A percentile compares a stretch with the other conserved stretches of the same genome.
These are phyloP conservation scores for Chionographis japonica DNA, from an alignment of 106 monocot genomes.

Conservation along the genomic window DNA sequence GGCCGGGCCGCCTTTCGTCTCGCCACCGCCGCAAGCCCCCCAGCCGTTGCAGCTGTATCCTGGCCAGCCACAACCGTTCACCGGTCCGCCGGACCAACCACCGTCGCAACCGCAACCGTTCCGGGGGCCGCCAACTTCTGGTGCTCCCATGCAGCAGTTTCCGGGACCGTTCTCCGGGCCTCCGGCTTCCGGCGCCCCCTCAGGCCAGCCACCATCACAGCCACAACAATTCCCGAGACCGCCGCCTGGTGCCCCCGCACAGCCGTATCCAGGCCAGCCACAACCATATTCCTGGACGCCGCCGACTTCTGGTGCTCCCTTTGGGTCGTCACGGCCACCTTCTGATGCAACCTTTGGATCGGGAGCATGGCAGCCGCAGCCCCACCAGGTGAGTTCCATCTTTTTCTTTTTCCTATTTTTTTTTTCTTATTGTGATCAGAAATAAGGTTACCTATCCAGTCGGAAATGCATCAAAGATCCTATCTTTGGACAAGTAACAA, in stretches of 20 bases:
- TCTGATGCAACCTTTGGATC: constrained; percentile 35
- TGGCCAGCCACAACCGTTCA: constrained; percentile 7
- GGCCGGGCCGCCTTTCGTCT: not conserved
- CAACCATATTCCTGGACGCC: not conserved
- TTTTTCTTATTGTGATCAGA: not conserved
- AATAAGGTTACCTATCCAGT: not conserved
- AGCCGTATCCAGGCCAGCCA: constrained; percentile 3
- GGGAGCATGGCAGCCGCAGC: constrained; percentile 23
- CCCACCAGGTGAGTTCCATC: constrained; percentile 18
- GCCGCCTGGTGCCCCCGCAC: not conserved
- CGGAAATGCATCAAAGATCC: not conserved
- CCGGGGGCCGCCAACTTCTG: constrained; percentile 6
- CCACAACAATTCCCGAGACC: not conserved
- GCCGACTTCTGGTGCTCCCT: constrained; percentile 18
- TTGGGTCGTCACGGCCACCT: constrained; percentile 29
- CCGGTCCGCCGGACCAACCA: not conserved
- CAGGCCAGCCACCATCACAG: constrained; percentile 1
- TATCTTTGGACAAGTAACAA: too few species aligned
- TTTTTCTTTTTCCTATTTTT: not conserved
- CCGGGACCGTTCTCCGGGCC: not conserved
- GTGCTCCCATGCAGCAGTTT: not conserved
- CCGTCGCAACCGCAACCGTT: not conserved
- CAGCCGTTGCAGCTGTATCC: constrained; percentile 8
- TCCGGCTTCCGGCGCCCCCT: not conserved
- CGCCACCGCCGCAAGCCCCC: not conserved